Evolutionary conservation across 768 basidiomycete species (phyloP), one percentile per base, ranked within the genome.

Genomic region (Mrakia hoshinonis): DNA sequence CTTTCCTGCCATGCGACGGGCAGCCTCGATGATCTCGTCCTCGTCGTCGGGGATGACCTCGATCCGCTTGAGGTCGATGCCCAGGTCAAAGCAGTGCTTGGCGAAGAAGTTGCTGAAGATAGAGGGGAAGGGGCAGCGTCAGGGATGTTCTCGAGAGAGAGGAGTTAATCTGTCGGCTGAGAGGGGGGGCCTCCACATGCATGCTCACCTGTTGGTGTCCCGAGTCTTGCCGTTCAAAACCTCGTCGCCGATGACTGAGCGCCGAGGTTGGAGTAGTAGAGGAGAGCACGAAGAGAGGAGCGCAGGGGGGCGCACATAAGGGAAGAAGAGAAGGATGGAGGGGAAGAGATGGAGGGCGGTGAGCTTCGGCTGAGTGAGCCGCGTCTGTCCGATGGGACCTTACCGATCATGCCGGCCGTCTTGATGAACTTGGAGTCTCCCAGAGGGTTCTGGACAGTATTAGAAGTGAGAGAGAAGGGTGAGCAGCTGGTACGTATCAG

Each of bases 1-100:
- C 58, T 84, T 85, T 47, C 83, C 80, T 48, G 89, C 87, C 84
- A 98, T 86, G 24, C 92, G 83, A 73, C 85, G 82, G 46, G 90
- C 91, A 7, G 94, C 92, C 77, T 95, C 91, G 70, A 90, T 82
- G 72, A 95, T 96, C 79, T 96, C 90, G 31, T 85, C 85, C 78
- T 94, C 90, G 61, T 91, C 87, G 77, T 97, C 94, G 1, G 93
- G 83, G 55, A 98, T 88, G 69, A 95, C 92, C 76, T 97, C 92
- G 77, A 95, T 86, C 54, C 89, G 86, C 79, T 90, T 91, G 39
- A 80, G 72, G 65, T 79, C 79, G 43, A 79, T 78, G 1, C 79
- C 94, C 66, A 91, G 85, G 76, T 93, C 89, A 77, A 96, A 97
- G 77, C 90, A 90, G 77, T 87, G 91, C 76, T 87, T 87, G 3